Conservation (phyloP, 768 basidiomycete genomes). For the Hysterangium stoloniferum region DNA sequence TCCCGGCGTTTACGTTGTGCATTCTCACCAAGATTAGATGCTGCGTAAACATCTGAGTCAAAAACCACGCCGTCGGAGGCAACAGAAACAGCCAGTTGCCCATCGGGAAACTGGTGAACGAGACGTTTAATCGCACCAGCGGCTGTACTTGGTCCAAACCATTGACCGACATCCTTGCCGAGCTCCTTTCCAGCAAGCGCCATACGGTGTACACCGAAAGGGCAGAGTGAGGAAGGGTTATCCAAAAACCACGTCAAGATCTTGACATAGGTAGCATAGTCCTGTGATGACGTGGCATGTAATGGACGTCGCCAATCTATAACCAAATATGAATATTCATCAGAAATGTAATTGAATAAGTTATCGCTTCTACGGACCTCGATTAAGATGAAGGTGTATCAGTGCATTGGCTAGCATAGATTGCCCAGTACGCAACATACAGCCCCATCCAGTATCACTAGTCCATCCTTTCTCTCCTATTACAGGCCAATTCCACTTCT, state of each 20-base stretch:
- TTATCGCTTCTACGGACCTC: constrained; percentile 46
- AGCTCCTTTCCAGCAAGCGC: constrained; percentile 90
- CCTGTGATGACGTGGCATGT: constrained; percentile 45
- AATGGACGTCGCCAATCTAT: constrained; percentile 83
- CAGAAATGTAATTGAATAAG: background rate
- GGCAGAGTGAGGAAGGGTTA: constrained; percentile 71
- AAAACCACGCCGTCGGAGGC: constrained; percentile 80
- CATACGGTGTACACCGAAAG: constrained; percentile 96
- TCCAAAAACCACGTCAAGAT: constrained; percentile 95
- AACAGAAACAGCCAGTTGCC: constrained; percentile 72
- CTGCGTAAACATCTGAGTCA: constrained; percentile 78
- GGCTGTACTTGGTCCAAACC: constrained; percentile 98
- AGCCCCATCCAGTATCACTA: constrained; percentile 84
- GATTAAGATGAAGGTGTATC: constrained; percentile 65
- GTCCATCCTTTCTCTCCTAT: constrained; percentile 74
- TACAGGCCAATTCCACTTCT: constrained; percentile 57
- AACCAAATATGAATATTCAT: background rate
- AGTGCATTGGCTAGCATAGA: constrained; percentile 75
- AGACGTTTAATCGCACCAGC: constrained; percentile 92
- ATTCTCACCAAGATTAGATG: constrained; percentile 40
- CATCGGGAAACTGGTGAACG: constrained; percentile 70
- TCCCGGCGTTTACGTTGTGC: constrained; percentile 12
- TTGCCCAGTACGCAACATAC: constrained; percentile 87
- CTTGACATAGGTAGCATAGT: constrained; percentile 82
- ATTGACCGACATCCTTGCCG: constrained; percentile 92